A percentile compares a stretch with the other conserved stretches of the same genome.
These are phyloP conservation scores for Fusarium sulawesiense DNA, from an alignment of 2,329 filamentous ascomycete species.

Conservation along the genomic window DNA sequence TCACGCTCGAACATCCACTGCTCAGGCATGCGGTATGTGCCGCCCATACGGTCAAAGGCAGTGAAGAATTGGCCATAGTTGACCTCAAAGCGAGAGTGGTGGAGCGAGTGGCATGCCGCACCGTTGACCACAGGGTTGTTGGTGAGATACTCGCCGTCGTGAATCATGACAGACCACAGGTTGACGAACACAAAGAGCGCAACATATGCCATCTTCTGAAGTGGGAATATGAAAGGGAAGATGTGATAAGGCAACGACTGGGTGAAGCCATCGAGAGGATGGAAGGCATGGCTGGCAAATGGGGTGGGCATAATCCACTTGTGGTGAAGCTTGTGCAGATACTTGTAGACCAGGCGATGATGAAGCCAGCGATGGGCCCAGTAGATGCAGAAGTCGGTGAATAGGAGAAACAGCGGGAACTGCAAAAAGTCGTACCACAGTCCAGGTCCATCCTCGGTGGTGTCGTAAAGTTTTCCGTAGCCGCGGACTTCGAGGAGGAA, in stretches of 20 bases:
- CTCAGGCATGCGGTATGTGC: conserved; percentile 88
- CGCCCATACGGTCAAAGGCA: conserved; percentile 87
- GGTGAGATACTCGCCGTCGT: conserved; percentile 94
- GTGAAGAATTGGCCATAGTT: conserved; percentile 97
- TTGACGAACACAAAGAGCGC: conserved; percentile 92
- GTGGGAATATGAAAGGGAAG: conserved; percentile 91
- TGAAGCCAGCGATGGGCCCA: conserved; percentile 90
- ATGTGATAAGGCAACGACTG: conserved; percentile 93
- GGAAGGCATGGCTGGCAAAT: conserved; percentile 92
- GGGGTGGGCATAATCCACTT: conserved; percentile 99
- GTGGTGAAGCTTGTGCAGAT: conserved; percentile 95
- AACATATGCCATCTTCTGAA: conserved; percentile 91
- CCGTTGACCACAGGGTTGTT: conserved; percentile 94
- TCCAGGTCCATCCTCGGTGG: conserved; percentile 78
- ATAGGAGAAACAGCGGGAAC: conserved; percentile 87
- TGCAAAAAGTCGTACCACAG: conserved; percentile 82
- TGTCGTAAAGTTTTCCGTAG: conserved; percentile 88
- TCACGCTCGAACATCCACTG: conserved; percentile 86
- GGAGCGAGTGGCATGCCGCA: conserved; percentile 84
- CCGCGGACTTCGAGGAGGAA: conserved; percentile 88
- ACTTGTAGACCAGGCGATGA: conserved; percentile 81
- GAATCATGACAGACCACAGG: conserved; percentile 95
- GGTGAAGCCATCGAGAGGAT: conserved; percentile 89
- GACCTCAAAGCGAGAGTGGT: conserved; percentile 71
- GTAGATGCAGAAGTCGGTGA: conserved; percentile 92